A percentile compares a stretch with the other conserved stretches of the same genome.
These are phyloP conservation scores for Penicillium sp. DNA, from an alignment of 2,329 filamentous ascomycete genomes.

Conservation along the genomic window DNA sequence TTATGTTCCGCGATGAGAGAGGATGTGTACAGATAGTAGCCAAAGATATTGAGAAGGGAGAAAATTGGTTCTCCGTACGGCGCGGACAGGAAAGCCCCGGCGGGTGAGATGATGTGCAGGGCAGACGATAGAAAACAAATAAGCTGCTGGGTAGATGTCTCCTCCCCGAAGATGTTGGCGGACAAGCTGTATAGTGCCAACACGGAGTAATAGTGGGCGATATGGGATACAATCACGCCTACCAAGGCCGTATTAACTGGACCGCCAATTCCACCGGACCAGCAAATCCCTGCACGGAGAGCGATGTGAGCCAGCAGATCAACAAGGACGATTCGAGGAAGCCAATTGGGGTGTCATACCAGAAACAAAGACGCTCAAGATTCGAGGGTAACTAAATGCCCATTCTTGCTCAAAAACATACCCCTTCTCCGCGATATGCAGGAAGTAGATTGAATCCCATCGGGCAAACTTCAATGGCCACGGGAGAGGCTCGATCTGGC, in stretches of 20 bases:
- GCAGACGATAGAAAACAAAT: constrained; percentile 63
- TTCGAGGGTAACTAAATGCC: constrained; percentile 61
- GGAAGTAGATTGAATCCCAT: constrained; percentile 66
- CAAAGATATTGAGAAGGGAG: constrained; percentile 73
- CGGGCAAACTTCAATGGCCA: constrained; percentile 52
- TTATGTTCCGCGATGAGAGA: constrained; percentile 35
- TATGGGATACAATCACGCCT: constrained; percentile 68
- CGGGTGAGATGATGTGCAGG: constrained; percentile 82
- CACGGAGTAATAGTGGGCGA: constrained; percentile 75
- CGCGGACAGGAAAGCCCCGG: constrained; percentile 83
- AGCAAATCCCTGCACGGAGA: constrained; percentile 23
- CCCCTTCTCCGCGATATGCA: constrained; percentile 54
- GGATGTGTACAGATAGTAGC: constrained; percentile 68
- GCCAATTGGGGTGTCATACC: constrained; percentile 25
- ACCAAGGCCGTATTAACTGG: constrained; percentile 45
- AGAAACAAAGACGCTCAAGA: constrained; percentile 43
- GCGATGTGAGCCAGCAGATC: not conserved
- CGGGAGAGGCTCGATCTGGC: constrained; percentile 18
- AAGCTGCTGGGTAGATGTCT: constrained; percentile 31
- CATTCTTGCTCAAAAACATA: constrained; percentile 66
- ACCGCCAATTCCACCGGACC: constrained; percentile 22
- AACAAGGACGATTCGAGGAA: not conserved
- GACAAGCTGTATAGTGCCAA: constrained; percentile 71
- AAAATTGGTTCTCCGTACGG: constrained; percentile 83
- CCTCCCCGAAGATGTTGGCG: constrained; percentile 52